Percentiles rank a stretch among this genome's conserved stretches.
Evolutionary conservation across 306 rosid genomes (phyloP).

Genomic region (Medicago arabica): DNA sequence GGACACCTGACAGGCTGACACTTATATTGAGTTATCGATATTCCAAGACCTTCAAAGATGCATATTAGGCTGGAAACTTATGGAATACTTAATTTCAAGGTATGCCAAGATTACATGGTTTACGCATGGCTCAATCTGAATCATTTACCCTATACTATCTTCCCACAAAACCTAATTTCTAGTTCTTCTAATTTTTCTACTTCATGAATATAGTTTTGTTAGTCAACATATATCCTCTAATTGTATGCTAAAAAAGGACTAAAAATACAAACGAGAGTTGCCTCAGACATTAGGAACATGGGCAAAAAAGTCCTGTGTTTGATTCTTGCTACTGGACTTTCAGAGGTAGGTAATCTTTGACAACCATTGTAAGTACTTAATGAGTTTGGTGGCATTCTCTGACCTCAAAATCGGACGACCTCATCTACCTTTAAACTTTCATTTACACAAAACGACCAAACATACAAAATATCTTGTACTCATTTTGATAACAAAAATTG

Average conservation of each 20-base stretch:
- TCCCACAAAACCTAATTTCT: neutral
- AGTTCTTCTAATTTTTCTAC: neutral
- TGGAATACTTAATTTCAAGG: neutral
- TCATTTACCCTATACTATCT: neutral
- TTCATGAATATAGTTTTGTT: neutral
- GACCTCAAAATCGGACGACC: neutral
- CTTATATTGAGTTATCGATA: too few relatives aligned
- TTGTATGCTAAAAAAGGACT: neutral
- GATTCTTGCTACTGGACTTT: neutral
- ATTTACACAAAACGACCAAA: neutral
- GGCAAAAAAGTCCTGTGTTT: neutral
- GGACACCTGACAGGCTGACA: too few relatives aligned
- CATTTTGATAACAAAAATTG: neutral
- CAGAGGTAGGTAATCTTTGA: neutral
- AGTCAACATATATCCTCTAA: neutral
- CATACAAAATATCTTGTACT: neutral
- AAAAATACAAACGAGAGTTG: neutral
- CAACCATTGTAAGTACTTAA: neutral
- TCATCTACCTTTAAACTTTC: neutral
- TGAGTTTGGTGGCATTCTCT: neutral
- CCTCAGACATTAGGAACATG: neutral
- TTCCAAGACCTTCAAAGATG: too few relatives aligned
- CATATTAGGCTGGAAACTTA: too few relatives aligned
- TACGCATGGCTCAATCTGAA: neutral
- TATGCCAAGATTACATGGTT: neutral